These are phyloP conservation scores for Hamamelis virginiana DNA, from an alignment of 164 flowering plant species.

Conservation along the genomic window DNA sequence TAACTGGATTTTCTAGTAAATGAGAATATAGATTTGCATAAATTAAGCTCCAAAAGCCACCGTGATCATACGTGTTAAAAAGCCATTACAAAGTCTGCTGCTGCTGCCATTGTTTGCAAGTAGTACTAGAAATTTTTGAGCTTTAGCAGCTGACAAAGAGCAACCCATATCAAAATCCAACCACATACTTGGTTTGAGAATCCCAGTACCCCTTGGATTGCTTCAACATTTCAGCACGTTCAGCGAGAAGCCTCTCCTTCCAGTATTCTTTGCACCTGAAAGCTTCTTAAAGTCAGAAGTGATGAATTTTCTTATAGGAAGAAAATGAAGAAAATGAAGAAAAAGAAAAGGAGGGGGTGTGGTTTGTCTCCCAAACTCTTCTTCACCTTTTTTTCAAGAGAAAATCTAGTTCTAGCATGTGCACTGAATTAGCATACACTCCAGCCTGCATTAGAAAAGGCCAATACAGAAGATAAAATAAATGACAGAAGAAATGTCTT, in stretches of 20 bases:
- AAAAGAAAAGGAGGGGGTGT: too few species aligned
- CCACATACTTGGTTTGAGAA: constrained; percentile 43
- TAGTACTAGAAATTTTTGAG: too few species aligned
- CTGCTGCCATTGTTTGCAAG: too few species aligned
- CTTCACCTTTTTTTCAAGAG: constrained; percentile 56
- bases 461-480: background rate
- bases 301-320: background rate
- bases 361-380: background rate
- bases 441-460: constrained; percentile 45
- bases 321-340: too few species aligned
- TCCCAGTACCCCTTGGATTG: constrained; percentile 75
- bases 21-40: too few species aligned
- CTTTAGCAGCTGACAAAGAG: background rate
- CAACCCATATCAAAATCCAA: constrained; percentile 44
- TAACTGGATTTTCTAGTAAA: too few species aligned
- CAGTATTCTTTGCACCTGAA: constrained; percentile 59
- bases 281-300: background rate
- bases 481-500: background rate
- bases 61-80: too few species aligned
- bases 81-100: too few species aligned
- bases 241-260: constrained; percentile 59
- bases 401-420: constrained; percentile 54
- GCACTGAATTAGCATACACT: constrained; percentile 56
- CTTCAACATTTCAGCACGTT: constrained; percentile 52
- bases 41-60: too few species aligned